Conservation (phyloP, 1,284 basidiomycete genomes). For the Puccinia sorghi region DNA sequence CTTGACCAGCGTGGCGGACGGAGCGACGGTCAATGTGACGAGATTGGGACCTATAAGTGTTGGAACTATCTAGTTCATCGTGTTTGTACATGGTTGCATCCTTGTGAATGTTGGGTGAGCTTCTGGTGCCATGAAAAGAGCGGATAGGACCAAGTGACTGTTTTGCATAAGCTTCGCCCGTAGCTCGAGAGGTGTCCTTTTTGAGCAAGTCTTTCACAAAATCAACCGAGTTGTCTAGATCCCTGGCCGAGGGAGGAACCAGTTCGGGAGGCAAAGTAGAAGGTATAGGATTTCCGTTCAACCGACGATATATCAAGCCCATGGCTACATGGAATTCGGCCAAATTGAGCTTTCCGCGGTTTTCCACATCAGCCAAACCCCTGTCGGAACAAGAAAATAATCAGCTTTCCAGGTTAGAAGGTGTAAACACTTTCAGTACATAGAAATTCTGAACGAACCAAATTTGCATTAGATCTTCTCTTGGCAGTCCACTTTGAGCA, state of each 20-base stretch:
- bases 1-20: constrained; percentile 74
- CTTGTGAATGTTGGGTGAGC: constrained; percentile 66
- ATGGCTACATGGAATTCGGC: constrained; percentile 99
- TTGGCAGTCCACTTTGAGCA: constrained; percentile 83
- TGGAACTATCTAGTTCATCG: constrained; percentile 65
- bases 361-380: constrained; percentile 83
- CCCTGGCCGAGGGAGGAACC: constrained; percentile 84
- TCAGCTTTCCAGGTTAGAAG: background rate
- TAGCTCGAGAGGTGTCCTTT: constrained; percentile 67
- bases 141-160: constrained; percentile 44
- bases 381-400: constrained; percentile 60
- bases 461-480: constrained; percentile 88
- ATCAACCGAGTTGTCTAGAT: constrained; percentile 87
- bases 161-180: constrained; percentile 46
- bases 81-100: constrained; percentile 95
- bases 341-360: constrained; percentile 88
- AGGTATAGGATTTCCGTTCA: constrained; percentile 91
- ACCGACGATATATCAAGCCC: constrained; percentile 89
- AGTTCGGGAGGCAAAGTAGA: constrained; percentile 83
- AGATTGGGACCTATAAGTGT: constrained; percentile 75
- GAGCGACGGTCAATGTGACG: constrained; percentile 84
- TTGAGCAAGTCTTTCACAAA: constrained; percentile 86
- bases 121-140: constrained; percentile 38
- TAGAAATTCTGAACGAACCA: constrained; percentile 67
- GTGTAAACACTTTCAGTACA: background rate